Base-by-base conservation (phyloP, 352 stramenopile genomes). In the Phytopythium oedochilum region DNA sequence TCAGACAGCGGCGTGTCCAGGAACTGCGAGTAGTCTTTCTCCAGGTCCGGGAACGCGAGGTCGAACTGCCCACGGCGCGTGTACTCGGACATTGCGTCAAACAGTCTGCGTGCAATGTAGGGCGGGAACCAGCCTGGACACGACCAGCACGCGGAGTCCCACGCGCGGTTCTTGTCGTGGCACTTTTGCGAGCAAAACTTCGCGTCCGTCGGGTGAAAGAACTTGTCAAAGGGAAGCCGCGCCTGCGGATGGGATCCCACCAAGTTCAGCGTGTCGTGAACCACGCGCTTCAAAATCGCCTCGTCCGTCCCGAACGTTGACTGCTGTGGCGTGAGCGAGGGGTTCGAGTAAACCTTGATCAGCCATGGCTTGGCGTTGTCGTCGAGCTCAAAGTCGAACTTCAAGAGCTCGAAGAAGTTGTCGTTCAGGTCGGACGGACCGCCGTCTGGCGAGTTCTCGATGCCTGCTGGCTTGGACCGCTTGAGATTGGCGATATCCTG, bases 331-430 rank as follows among this genome's bases (percentile, higher is more conserved):
- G 65, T 57, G 40, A 92, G 73, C 20, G 73, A 87, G 39, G 84
- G 84, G 46, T 89, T 86, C 23, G 76, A 77, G 49, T 77, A 68
- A 15, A 86, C 68, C 43, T 98, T 89, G 56, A 98, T 94, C 31
- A 99, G 81, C 81, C 89, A 98, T n/a, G 96, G 94, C 59, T 97
- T 98, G 17, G 96, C 77, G 28, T 69, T 77, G 63, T 90, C 73
- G 57, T 99, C 95, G 23, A 99, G 67, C 70, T 99, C 92, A 46
- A 99, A 93, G 59, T 99, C 95, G 58, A 98, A 91, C 23, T 92
- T 96, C 53, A 97, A 86, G 18, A 99, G 70, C 59, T 99, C 94
- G 62, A 99, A 97, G 54, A 97, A 98, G 54, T 65, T 88, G 36
- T 86, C 71, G 3, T 59, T 68, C 22, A 88, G 47, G 44, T 88